phyloP scores from a whole-genome alignment of 2,329 filamentous ascomycete species.

The Diplodia seriata region DNA sequence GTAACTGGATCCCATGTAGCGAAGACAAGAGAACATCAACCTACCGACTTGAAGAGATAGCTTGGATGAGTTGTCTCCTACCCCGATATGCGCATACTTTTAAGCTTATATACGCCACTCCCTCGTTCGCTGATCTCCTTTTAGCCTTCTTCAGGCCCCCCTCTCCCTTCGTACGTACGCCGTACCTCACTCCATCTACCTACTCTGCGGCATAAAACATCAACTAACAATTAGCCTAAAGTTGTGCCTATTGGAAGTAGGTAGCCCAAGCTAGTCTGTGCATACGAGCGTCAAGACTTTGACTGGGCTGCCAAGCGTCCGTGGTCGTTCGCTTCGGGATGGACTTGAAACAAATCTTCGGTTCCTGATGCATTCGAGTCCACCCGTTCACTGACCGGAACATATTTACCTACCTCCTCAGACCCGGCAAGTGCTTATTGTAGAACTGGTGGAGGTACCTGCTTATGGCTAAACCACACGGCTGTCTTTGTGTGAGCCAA shows the following conservation, averaged over 20 bases:
- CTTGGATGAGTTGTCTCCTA: neutral
- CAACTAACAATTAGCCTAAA: neutral
- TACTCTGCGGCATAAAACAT: neutral
- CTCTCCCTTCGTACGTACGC: neutral
- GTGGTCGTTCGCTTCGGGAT: neutral
- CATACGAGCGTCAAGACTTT: slow-evolving; percentile 4
- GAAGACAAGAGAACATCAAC: neutral
- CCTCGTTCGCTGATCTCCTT: neutral
- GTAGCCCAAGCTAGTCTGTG: slow-evolving; percentile 1
- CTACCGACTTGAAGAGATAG: neutral
- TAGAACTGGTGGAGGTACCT: too few relatives aligned
- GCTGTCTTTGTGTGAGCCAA: too few relatives aligned
- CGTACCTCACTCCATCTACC: neutral
- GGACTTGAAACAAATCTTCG: neutral
- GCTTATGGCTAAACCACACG: too few relatives aligned
- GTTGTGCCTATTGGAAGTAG: neutral
- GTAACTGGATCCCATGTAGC: neutral
- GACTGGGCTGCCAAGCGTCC: neutral
- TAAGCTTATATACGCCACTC: slow-evolving; percentile 24
- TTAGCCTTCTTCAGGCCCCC: neutral
- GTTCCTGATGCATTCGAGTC: neutral
- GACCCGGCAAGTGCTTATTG: too few relatives aligned
- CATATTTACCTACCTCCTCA: too few relatives aligned
- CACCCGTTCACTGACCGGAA: too few relatives aligned
- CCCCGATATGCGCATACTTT: neutral